Evolutionary conservation across 176 grass and related monocot genomes (phyloP).

Genomic region (Zizania latifolia): DNA sequence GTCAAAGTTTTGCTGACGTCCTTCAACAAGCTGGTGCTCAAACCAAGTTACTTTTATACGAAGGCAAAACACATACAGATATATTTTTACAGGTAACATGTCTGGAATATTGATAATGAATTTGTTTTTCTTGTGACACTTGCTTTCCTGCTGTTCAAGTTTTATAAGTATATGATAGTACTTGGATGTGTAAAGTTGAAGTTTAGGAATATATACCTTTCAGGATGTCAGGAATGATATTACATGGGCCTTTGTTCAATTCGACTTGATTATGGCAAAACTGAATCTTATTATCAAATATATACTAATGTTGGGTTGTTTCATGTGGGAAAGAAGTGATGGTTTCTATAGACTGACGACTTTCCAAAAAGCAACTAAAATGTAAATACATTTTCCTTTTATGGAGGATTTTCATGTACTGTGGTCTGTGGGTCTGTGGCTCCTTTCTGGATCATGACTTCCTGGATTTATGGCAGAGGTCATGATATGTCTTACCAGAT

Average conservation of each 20-base stretch:
- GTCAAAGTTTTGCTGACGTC: slow-evolving; percentile 58
- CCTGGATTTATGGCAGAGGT: not conserved
- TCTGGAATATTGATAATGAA: not conserved
- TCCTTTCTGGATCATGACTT: not conserved
- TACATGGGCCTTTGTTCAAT: not conserved
- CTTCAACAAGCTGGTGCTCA: slow-evolving; percentile 64
- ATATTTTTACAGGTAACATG: slow-evolving; percentile 79
- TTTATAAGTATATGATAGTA: not conserved
- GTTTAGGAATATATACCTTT: not conserved
- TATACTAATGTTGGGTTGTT: not conserved
- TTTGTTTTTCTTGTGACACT: not conserved
- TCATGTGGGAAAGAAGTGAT: not conserved
- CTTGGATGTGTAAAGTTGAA: not conserved
- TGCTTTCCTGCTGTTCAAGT: not conserved
- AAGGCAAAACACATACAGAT: slow-evolving; percentile 97
- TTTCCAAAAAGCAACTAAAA: not conserved
- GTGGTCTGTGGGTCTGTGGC: no score
- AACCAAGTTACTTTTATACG: slow-evolving; percentile 66
- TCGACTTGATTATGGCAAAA: not conserved
- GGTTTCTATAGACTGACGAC: not conserved
- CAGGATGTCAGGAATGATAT: not conserved
- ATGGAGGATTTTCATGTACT: not conserved
- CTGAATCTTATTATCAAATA: not conserved
- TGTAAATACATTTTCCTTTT: not conserved
- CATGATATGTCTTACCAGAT: not conserved